Percentiles rank a stretch among this genome's conserved stretches.
These are phyloP conservation scores for Typha latifolia DNA, from an alignment of 176 grass and related monocot genomes.

Conservation along the genomic window DNA sequence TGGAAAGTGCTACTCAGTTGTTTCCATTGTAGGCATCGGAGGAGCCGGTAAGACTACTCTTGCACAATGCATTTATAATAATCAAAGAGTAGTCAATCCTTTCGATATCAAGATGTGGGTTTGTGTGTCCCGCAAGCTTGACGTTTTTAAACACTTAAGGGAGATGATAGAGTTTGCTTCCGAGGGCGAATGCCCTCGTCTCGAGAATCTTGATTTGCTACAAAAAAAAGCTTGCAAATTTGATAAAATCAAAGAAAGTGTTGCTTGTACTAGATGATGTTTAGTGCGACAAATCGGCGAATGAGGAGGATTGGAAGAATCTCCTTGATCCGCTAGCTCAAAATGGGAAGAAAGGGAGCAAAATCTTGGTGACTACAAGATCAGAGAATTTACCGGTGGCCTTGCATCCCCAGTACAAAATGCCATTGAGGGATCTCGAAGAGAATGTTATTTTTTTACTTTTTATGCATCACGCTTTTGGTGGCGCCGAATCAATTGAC, in stretches of 20 bases:
- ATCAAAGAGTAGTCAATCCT: background rate
- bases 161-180: background rate
- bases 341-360: too few species aligned
- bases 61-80: constrained; percentile 7
- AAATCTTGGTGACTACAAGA: constrained; percentile 11
- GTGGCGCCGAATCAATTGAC: background rate
- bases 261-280: background rate
- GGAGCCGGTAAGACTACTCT: constrained; percentile 4
- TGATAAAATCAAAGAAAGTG: background rate
- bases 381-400: background rate
- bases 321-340: too few species aligned
- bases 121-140: background rate
- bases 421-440: background rate
- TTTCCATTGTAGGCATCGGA: constrained; percentile 16
- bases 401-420: background rate
- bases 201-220: background rate
- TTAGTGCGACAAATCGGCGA: too few species aligned
- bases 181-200: too few species aligned
- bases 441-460: constrained; percentile 14
- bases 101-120: constrained; percentile 4
- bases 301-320: too few species aligned
- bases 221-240: too few species aligned
- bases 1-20: background rate
- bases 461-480: constrained; percentile 27
- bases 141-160: background rate